Percentiles rank a stretch among this genome's conserved stretches.
phyloP scores from a whole-genome alignment of 768 basidiomycete genomes.

The Phylloporus scabripes region DNA sequence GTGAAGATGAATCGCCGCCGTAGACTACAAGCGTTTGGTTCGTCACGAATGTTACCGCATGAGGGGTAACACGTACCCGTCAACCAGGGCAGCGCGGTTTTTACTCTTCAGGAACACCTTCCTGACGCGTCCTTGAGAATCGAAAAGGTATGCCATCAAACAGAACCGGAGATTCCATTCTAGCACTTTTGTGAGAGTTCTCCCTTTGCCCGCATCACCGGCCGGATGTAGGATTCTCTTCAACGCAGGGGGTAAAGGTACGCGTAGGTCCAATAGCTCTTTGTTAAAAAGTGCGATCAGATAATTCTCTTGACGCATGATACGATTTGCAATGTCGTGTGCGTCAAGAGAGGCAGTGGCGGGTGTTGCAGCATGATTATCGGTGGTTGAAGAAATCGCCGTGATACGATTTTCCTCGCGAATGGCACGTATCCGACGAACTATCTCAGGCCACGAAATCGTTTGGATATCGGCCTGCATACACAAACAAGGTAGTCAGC shows the following conservation, averaged over 20 bases:
- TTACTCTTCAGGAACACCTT: conserved; percentile 87
- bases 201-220: conserved; percentile 58
- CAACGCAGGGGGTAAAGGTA: conserved; percentile 65
- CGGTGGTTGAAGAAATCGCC: conserved; percentile 63
- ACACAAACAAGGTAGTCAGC: conserved; percentile 12
- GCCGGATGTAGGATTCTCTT: conserved; percentile 45
- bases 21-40: conserved; percentile 44
- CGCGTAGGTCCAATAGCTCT: conserved; percentile 81
- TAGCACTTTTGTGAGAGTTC: conserved; percentile 78
- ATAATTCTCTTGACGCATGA: conserved; percentile 98
- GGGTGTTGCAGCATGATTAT: conserved; percentile 50
- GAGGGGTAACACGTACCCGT: conserved; percentile 54
- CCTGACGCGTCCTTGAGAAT: conserved; percentile 81
- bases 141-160: conserved; percentile 92
- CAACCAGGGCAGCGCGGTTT: conserved; percentile 70
- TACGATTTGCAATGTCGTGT: conserved; percentile 96
- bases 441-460: conserved; percentile 94
- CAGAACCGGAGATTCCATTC: conserved; percentile 98
- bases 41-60: background rate
- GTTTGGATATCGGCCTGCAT: conserved; percentile 94
- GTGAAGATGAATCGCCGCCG: conserved; percentile 89
- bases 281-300: conserved; percentile 98
- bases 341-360: conserved; percentile 89
- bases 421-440: conserved; percentile 82
- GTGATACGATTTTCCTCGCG: conserved; percentile 92